Percentiles rank a stretch among this genome's conserved stretches.
These are phyloP conservation scores for Fusarium palustre DNA, from an alignment of 2,329 filamentous ascomycete genomes.

Conservation along the genomic window DNA sequence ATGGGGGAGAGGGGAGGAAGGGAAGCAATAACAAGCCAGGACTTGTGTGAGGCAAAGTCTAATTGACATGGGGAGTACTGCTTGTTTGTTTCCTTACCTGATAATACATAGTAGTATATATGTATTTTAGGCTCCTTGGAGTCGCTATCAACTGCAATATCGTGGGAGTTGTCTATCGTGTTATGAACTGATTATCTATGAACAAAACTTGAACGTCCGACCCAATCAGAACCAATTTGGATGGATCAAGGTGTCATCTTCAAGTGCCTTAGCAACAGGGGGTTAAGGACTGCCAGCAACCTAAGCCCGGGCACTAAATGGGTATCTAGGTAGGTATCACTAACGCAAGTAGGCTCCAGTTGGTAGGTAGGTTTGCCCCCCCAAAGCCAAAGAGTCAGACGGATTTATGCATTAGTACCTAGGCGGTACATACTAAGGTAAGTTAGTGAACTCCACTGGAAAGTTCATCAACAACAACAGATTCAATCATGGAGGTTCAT, in stretches of 20 bases:
- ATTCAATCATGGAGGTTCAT: not conserved
- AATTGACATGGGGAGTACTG: not conserved
- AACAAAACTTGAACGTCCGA: not conserved
- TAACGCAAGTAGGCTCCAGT: not conserved
- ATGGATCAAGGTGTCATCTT: constrained; percentile 40
- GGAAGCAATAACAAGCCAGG: constrained; percentile 1
- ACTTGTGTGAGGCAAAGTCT: constrained; percentile 4
- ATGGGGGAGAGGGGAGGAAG: constrained; percentile 21
- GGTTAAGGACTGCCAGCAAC: constrained; percentile 4
- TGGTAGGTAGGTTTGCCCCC: not conserved
- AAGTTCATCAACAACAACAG: not conserved
- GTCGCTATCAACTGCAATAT: not conserved
- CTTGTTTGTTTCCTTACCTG: not conserved
- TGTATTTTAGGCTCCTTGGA: not conserved
- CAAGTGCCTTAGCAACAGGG: constrained; percentile 27
- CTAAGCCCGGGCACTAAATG: constrained; percentile 23
- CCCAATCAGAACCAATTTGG: not conserved
- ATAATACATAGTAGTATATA: too few relatives aligned
- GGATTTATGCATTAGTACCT: not conserved
- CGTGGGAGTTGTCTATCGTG: not conserved
- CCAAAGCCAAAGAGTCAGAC: not conserved
- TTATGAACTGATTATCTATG: not conserved
- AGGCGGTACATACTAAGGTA: too few relatives aligned
- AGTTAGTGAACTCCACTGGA: not conserved
- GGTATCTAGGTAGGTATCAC: not conserved